Evolutionary conservation across 192 early-diverging fungal genomes (phyloP).

Genomic region (Phlyctochytrium arcticum): DNA sequence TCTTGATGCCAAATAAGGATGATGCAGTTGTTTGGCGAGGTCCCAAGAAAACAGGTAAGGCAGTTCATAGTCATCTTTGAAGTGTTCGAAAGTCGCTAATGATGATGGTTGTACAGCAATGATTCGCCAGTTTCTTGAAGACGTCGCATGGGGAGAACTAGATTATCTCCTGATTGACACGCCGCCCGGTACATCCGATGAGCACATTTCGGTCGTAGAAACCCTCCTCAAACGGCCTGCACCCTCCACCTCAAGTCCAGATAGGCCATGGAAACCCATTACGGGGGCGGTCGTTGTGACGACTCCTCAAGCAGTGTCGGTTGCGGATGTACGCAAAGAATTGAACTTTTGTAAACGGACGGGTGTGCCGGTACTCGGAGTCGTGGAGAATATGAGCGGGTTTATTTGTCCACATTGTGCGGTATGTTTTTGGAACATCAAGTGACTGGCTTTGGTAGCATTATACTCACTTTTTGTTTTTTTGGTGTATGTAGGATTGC

Average conservation of each 20-base stretch:
- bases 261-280: too few species aligned
- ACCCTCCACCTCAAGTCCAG: conserved; percentile 28
- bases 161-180: conserved; percentile 95
- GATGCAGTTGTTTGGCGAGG: conserved; percentile 95
- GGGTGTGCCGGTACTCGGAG: conserved; percentile 80
- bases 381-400: conserved; percentile 97
- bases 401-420: conserved; percentile 91
- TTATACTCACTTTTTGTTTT: background rate
- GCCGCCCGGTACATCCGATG: conserved; percentile 94
- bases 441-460: background rate
- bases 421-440: conserved; percentile 17
- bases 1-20: conserved; percentile 82
- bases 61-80: background rate
- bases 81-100: background rate
- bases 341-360: conserved; percentile 94
- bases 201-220: conserved; percentile 86
- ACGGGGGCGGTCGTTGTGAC: conserved; percentile 16
- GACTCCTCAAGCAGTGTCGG: conserved; percentile 32
- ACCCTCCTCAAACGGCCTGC: conserved; percentile 71
- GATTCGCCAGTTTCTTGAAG: conserved; percentile 95
- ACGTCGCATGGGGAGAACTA: conserved; percentile 89
- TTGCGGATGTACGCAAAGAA: conserved; percentile 93
- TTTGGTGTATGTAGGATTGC: conserved; percentile 30
- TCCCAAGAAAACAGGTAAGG: conserved; percentile 74
- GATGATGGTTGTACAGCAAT: conserved; percentile 36